A percentile compares a stretch with the other conserved stretches of the same genome.
Evolutionary conservation across 129 eudicot genomes (phyloP).

Genomic region (Tagetes erecta): DNA sequence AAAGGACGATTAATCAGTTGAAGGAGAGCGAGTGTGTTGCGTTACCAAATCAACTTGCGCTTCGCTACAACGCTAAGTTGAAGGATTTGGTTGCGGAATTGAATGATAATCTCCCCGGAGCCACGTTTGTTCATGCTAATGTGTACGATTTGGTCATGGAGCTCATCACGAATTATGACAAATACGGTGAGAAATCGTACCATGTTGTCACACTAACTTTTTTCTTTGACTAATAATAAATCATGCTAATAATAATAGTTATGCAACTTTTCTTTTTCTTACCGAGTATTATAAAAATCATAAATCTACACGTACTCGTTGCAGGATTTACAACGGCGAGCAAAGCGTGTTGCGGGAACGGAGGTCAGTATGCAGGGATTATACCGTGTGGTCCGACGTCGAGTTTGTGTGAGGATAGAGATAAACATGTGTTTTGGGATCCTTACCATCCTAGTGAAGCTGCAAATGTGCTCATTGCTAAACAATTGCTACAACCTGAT

Average conservation of each 20-base stretch:
- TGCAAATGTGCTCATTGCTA: slow-evolving; percentile 74
- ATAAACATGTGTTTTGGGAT: slow-evolving; percentile 97
- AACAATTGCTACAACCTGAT: slow-evolving; percentile 73
- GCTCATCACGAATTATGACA: slow-evolving; percentile 72
- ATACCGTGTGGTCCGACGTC: slow-evolving; percentile 95
- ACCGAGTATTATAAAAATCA: too few relatives aligned
- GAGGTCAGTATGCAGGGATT: slow-evolving; percentile 91
- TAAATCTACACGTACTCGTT: not conserved
- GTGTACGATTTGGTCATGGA: slow-evolving; percentile 92
- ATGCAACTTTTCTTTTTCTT: too few relatives aligned
- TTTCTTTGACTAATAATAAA: too few relatives aligned
- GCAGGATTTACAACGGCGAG: slow-evolving; percentile 81
- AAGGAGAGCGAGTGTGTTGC: slow-evolving; percentile 73
- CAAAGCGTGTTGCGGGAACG: slow-evolving; percentile 90
- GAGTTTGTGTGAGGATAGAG: slow-evolving; percentile 76
- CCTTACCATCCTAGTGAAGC: slow-evolving; percentile 99
- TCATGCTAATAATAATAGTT: too few relatives aligned
- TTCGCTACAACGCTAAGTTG: slow-evolving; percentile 65
- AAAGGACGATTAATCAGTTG: slow-evolving; percentile 78
- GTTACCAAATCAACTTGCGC: slow-evolving; percentile 77
- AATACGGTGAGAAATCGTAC: slow-evolving; percentile 56
- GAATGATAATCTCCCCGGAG: slow-evolving; percentile 71
- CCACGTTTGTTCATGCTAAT: slow-evolving; percentile 86
- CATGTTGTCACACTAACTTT: not conserved
- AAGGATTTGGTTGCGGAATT: slow-evolving; percentile 65